Evolutionary conservation across 345 rosid genomes (phyloP).

Genomic region (Eucalyptus pauciflora): DNA sequence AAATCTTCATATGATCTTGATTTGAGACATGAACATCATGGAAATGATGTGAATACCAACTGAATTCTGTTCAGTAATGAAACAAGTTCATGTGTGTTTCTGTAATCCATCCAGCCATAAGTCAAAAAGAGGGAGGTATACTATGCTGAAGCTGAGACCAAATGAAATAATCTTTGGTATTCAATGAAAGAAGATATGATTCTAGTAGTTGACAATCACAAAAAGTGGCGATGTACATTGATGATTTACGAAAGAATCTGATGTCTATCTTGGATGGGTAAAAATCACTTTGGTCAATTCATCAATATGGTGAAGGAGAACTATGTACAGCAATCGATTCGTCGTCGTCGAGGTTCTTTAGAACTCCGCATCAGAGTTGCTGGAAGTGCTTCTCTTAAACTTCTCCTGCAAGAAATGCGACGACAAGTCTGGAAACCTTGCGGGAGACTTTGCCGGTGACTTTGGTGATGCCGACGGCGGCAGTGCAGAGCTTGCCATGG

Average conservation of each 20-base stretch:
- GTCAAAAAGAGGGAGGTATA: neutral
- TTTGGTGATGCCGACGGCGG: slow-evolving; percentile 10
- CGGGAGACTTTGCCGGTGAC: slow-evolving; percentile 14
- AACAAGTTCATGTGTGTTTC: neutral
- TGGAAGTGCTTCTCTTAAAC: slow-evolving; percentile 32
- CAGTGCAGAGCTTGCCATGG: neutral
- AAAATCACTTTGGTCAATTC: neutral
- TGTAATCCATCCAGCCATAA: neutral
- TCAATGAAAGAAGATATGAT: neutral
- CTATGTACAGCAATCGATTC: slow-evolving; percentile 9
- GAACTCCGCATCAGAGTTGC: slow-evolving; percentile 53
- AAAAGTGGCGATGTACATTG: neutral
- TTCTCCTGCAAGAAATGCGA: slow-evolving; percentile 47
- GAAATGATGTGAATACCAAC: neutral
- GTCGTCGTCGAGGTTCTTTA: neutral
- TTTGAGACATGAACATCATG: neutral
- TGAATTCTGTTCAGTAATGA: neutral
- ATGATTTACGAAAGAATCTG: neutral
- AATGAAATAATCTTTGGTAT: neutral
- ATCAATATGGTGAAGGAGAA: neutral
- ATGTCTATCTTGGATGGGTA: neutral
- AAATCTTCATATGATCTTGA: neutral
- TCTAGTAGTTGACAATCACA: neutral
- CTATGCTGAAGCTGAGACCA: neutral
- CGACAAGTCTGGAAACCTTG: slow-evolving; percentile 57